Base-by-base conservation (phyloP, 257 asterid species). In the Cruciata laevipes region DNA sequence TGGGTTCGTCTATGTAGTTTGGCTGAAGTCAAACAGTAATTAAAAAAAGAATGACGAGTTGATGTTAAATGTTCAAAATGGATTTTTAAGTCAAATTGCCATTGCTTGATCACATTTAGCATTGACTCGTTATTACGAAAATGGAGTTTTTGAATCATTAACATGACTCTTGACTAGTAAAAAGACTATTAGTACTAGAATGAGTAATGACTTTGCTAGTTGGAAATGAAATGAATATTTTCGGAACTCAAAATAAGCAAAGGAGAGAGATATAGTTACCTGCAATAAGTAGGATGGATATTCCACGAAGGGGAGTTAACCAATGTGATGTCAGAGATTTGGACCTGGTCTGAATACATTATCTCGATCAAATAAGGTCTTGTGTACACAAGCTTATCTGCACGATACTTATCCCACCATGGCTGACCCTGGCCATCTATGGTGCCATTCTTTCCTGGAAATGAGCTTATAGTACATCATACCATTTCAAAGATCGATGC, bases 351-450 rank as follows among this genome's bases (percentile, higher is more conserved):
- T 0, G 99, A 88, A 77, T 74, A 77, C 96, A 90, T 79, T 14
- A 94, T 76, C 56, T 94, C 99, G 27, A 90, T 90, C 53, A 94
- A 79, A 75, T 90, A 94, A 23, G 99, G 97, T 44, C 99, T 74
- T 1, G 99, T 90, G 76, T 83, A 88, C 6, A 76, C 75, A 18
- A 94, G 79, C 65, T 88, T 68, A 30, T 81, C 84, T 20, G 76
- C 73, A 79, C 79, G 92, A 72, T 85, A 94, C 47, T 94, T 94
- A 81, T 79, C 76, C 99, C 97, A 94, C 99, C 99, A 94, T 11
- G 79, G 16, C 69, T 79, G 69, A 7, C 99, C 99, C 73, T 94
- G 99, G 3, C 99, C 99, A 69, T 94, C 93, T 44, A 94, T 86
- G 21, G 99, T 94, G 71, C 97, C 99, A 60, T 94, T 94, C 61